Evolutionary conservation across 192 early-diverging fungal genomes (phyloP).

Genomic region (Coemansia sp.): DNA sequence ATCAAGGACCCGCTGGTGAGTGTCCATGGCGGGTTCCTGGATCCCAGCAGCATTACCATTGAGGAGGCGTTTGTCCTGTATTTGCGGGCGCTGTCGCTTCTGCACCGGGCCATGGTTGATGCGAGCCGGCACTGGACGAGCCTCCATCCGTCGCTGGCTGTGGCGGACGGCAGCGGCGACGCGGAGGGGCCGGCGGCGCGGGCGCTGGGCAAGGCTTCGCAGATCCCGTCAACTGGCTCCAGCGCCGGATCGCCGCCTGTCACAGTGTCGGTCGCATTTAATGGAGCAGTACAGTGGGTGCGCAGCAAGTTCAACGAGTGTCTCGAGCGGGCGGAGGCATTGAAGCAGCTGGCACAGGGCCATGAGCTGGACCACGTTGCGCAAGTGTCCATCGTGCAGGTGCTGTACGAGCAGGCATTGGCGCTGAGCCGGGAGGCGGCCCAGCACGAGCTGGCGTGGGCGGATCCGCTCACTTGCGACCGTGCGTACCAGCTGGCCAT

Average conservation of each 20-base stretch:
- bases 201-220: too few species aligned
- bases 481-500: conserved; percentile 69
- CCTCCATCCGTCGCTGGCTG: conserved; percentile 1
- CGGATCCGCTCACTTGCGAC: conserved; percentile 62
- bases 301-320: conserved; percentile 86
- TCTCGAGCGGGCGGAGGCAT: conserved; percentile 71
- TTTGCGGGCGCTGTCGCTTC: conserved; percentile 58
- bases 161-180: neutral
- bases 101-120: conserved; percentile 57
- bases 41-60: conserved; percentile 28
- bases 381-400: conserved; percentile 54
- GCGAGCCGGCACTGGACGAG: conserved; percentile 39
- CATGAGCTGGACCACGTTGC: conserved; percentile 47
- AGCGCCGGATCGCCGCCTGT: conserved; percentile 7
- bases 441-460: conserved; percentile 58
- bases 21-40: conserved; percentile 26
- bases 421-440: conserved; percentile 56
- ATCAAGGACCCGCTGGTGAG: conserved; percentile 20
- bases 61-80: conserved; percentile 71
- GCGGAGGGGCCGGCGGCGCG: neutral
- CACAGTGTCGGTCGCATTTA: conserved; percentile 44
- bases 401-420: conserved; percentile 68
- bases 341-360: conserved; percentile 53
- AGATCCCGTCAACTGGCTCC: neutral
- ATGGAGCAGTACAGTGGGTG: conserved; percentile 80